Base-by-base conservation (phyloP, 73 alveolate species). In the Stentor coeruleus region DNA sequence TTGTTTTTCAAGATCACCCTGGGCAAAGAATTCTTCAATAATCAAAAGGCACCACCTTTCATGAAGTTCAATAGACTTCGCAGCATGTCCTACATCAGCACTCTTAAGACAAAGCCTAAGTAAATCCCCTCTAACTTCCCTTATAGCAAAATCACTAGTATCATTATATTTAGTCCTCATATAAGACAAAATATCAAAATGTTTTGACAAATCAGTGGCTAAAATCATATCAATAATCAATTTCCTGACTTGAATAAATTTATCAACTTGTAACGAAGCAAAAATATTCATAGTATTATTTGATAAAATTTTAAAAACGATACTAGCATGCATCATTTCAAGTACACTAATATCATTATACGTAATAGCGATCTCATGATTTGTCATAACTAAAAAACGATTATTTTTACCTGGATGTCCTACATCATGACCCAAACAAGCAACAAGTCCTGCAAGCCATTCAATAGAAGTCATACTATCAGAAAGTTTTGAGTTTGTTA, bases 161-260 rank as follows among this genome's bases (percentile, higher is more conserved):
- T n/a, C n/a, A n/a, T n/a, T n/a, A n/a, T n/a, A n/a, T n/a, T n/a
- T n/a, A n/a, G n/a, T n/a, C n/a, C n/a, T n/a, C n/a, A n/a, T n/a
- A n/a, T n/a, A n/a, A n/a, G n/a, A n/a, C n/a, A n/a, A n/a, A n/a
- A n/a, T n/a, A 60, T 80, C 59, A n/a, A 79, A 77, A 83, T 90
- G 96, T 55, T 59, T 35, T 14, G 89, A 74, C 96, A 90, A 87
- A 74, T 90, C 96, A 3, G 96, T 90, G 6, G 85, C 57, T 74
- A 90, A 74, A 49, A 90, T 87, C 60, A 88, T 79, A 40, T 82
- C 77, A 2, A 90, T 90, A 87, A 90, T 83, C 35, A 80, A 75
- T 84, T 87, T 88, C 59, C 96, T 59, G n/a, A 84, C 60, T 59
- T 58, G 59, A 85, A 77, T 79, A 36, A 81, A 88, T 38, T 81